phyloP scores from a whole-genome alignment of 495 filamentous ascomycete species.

The Cladorrhinum samala region DNA sequence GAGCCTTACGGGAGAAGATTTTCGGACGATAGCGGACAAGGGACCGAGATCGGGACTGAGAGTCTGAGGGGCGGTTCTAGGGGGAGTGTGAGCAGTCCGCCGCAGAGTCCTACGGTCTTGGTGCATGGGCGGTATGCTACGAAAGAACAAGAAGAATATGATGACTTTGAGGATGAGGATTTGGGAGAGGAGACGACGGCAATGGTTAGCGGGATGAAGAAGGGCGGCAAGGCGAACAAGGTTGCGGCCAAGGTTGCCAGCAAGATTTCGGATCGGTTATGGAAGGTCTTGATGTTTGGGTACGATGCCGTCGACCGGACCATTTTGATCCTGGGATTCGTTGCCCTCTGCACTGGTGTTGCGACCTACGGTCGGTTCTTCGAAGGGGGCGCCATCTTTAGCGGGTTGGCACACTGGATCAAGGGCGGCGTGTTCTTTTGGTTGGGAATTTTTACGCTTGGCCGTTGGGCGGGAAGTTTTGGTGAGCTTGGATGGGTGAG shows the following conservation, averaged over 20 bases:
- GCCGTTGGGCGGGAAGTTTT: slow-evolving; percentile 87
- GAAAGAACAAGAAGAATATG: slow-evolving; percentile 44
- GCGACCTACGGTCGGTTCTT: slow-evolving; percentile 50
- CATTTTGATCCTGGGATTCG: slow-evolving; percentile 46
- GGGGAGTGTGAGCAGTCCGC: slow-evolving; percentile 55
- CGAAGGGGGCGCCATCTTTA: slow-evolving; percentile 45
- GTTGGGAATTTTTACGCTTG: slow-evolving; percentile 83
- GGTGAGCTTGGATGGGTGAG: slow-evolving; percentile 80
- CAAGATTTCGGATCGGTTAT: slow-evolving; percentile 37
- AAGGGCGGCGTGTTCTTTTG: slow-evolving; percentile 98
- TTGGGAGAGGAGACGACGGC: slow-evolving; percentile 22
- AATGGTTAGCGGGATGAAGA: too few relatives aligned
- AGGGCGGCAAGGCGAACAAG: slow-evolving; percentile 17
- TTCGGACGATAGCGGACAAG: slow-evolving; percentile 85
- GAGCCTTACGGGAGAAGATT: slow-evolving; percentile 47
- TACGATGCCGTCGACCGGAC: slow-evolving; percentile 43
- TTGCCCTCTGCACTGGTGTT: slow-evolving; percentile 55
- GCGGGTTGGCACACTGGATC: slow-evolving; percentile 86
- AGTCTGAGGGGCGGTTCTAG: too few relatives aligned
- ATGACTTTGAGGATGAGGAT: slow-evolving; percentile 33
- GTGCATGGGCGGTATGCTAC: slow-evolving; percentile 46
- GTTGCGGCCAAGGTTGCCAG: slow-evolving; percentile 26
- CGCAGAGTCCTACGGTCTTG: slow-evolving; percentile 49
- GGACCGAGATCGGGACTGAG: slow-evolving; percentile 66
- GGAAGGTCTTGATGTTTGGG: slow-evolving; percentile 35